A percentile compares a stretch with the other conserved stretches of the same genome.
Conservation (phyloP, 192 early-diverging fungal species). For the Entophlyctis helioformis region DNA sequence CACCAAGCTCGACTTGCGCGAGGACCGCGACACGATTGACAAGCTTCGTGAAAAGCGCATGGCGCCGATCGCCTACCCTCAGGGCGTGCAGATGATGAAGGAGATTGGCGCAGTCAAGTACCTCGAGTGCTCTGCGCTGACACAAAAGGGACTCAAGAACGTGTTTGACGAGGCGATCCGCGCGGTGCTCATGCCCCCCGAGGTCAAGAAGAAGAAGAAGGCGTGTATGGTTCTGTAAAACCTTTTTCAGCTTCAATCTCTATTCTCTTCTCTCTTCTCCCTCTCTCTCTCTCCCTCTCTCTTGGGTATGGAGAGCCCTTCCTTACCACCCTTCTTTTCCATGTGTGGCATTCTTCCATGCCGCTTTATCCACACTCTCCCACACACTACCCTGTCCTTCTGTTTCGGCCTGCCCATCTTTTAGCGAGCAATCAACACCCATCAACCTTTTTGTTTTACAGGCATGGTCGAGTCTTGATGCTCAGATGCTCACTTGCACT, state of each 20-base stretch:
- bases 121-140: slow-evolving; percentile 94
- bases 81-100: slow-evolving; percentile 80
- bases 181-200: slow-evolving; percentile 69
- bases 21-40: slow-evolving; percentile 81
- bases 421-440: no score
- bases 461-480: no score
- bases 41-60: slow-evolving; percentile 77
- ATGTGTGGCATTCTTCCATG: no score
- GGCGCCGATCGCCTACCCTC: slow-evolving; percentile 76
- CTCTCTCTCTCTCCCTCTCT: no score
- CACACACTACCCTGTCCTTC: no score
- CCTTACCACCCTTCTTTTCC: no score
- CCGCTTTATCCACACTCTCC: no score
- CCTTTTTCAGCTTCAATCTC: no score
- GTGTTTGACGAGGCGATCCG: slow-evolving; percentile 98
- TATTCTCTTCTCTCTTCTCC: neutral
- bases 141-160: slow-evolving; percentile 94
- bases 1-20: slow-evolving; percentile 95
- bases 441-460: no score
- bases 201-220: slow-evolving; percentile 50
- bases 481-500: no score
- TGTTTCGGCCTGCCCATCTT: no score
- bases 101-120: slow-evolving; percentile 86
- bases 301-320: no score
- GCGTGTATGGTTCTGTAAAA: slow-evolving; percentile 67